Conservation (phyloP, 441 rosid species). For the Geranium incanum region DNA sequence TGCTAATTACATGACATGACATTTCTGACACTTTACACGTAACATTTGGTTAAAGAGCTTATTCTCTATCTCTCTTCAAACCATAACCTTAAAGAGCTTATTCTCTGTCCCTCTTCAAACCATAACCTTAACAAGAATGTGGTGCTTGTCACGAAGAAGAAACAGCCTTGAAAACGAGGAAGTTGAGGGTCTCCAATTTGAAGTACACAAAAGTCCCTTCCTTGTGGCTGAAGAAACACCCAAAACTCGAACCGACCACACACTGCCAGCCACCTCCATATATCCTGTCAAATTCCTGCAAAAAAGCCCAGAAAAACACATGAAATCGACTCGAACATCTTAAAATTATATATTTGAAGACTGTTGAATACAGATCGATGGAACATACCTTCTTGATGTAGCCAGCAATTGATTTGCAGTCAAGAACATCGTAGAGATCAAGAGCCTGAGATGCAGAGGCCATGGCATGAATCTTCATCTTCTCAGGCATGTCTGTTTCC, state of each 20-base stretch:
- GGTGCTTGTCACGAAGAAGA: conserved; percentile 23
- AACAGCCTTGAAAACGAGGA: conserved; percentile 77
- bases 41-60: no score
- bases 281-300: conserved; percentile 61
- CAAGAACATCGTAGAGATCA: conserved; percentile 66
- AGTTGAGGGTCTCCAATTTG: conserved; percentile 61
- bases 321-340: no score
- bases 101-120: no score
- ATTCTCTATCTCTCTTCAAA: no score
- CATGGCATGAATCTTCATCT: conserved; percentile 84
- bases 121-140: no score
- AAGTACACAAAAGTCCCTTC: conserved; percentile 81
- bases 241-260: conserved; percentile 84
- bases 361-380: no score
- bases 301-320: neutral
- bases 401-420: conserved; percentile 61
- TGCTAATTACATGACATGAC: no score
- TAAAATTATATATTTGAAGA: neutral
- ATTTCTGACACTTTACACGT: no score
- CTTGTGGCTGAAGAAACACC: conserved; percentile 81
- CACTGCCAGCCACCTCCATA: conserved; percentile 90
- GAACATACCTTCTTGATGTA: conserved; percentile 60
- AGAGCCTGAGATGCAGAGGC: conserved; percentile 68
- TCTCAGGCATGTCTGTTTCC: conserved; percentile 82
- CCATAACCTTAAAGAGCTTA: no score